Conservation (phyloP, 2,329 filamentous ascomycete species). For the Penicillium sclerotiorum region DNA sequence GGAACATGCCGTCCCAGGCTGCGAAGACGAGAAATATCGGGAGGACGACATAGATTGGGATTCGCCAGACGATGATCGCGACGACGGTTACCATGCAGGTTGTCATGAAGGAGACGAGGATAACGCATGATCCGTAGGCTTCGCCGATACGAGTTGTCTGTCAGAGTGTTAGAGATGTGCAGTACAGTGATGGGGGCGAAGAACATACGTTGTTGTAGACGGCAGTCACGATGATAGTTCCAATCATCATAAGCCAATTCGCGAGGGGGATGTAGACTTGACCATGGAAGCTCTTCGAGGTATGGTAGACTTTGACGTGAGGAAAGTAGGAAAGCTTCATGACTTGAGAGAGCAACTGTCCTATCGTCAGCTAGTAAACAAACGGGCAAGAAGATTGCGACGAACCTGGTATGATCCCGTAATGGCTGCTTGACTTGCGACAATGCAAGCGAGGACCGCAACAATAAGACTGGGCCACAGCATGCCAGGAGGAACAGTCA, state of each 20-base stretch:
- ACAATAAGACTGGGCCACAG: constrained; percentile 70
- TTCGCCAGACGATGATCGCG: constrained; percentile 71
- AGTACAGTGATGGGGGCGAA: background rate
- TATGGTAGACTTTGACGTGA: constrained; percentile 73
- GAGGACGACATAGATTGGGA: constrained; percentile 62
- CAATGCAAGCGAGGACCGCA: constrained; percentile 61
- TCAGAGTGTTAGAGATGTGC: background rate
- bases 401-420: constrained; percentile 70
- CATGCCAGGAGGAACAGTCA: constrained; percentile 67
- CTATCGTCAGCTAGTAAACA: background rate
- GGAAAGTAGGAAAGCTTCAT: constrained; percentile 76
- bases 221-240: constrained; percentile 72
- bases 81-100: constrained; percentile 74
- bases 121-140: constrained; percentile 78
- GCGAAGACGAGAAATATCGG: constrained; percentile 62
- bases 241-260: constrained; percentile 77
- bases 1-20: constrained; percentile 68
- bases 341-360: constrained; percentile 64
- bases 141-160: constrained; percentile 70
- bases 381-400: background rate
- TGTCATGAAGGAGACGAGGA: constrained; percentile 77
- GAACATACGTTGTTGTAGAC: constrained; percentile 65
- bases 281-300: constrained; percentile 69
- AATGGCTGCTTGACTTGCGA: constrained; percentile 78
- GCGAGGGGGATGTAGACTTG: constrained; percentile 76